Conservation (phyloP, 2,329 filamentous ascomycete species). For the Diatrype stigma region DNA sequence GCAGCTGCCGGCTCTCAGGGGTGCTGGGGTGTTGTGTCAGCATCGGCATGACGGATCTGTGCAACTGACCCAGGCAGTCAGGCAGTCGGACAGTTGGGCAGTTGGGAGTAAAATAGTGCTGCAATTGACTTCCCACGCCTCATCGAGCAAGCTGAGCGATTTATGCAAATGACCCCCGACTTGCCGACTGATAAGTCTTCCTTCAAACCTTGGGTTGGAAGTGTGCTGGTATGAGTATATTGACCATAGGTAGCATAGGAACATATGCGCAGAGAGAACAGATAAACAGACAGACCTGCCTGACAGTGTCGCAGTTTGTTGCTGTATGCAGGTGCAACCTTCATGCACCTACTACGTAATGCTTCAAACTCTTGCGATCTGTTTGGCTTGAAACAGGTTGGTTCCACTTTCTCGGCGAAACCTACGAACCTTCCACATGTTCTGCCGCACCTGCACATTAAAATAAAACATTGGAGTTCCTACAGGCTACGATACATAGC, state of each 20-base stretch:
- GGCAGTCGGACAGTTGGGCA: not conserved
- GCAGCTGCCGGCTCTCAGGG: not conserved
- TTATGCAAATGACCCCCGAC: too few species aligned
- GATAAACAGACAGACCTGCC: too few species aligned
- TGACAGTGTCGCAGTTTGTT: too few species aligned
- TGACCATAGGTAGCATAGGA: not conserved
- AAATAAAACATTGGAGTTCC: too few species aligned
- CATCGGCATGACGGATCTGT: not conserved
- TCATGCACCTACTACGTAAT: not conserved
- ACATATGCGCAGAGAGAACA: not conserved
- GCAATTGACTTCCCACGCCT: too few species aligned
- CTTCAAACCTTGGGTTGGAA: too few species aligned
- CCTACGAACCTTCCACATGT: too few species aligned
- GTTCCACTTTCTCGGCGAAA: not conserved
- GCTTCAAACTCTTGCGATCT: not conserved
- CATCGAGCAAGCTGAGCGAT: too few species aligned
- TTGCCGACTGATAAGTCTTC: too few species aligned
- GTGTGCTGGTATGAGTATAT: too few species aligned
- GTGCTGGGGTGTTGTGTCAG: not conserved
- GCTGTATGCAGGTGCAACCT: not conserved
- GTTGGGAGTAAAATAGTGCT: not conserved
- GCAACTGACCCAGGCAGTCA: not conserved
- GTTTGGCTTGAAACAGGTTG: not conserved
- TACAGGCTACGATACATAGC: too few species aligned
- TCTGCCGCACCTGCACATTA: too few species aligned